Evolutionary conservation across 768 basidiomycete genomes (phyloP).

Genomic region (Tylopilus intermedius): DNA sequence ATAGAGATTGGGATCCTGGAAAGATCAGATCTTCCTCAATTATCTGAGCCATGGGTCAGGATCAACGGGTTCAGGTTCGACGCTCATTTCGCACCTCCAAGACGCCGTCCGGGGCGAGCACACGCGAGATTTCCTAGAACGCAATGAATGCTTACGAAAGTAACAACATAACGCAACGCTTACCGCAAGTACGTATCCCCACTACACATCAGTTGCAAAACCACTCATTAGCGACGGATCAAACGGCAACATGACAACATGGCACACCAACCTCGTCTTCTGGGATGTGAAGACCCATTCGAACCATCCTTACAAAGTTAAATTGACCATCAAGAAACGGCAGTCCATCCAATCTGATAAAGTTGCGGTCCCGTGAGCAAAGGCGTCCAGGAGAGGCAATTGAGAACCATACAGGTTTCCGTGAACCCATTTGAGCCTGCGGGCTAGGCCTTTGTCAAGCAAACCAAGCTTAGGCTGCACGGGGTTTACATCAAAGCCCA

Average conservation of each 20-base stretch:
- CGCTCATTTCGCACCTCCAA: conserved; percentile 49
- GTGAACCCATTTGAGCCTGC: conserved; percentile 60
- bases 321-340: conserved; percentile 57
- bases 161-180: conserved; percentile 12
- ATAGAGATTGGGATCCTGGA: conserved; percentile 36
- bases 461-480: conserved; percentile 48
- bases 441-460: conserved; percentile 37
- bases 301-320: conserved; percentile 60
- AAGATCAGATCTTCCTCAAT: conserved; percentile 74
- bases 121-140: conserved; percentile 59
- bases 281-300: conserved; percentile 63
- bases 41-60: conserved; percentile 38
- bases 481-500: conserved; percentile 54
- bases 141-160: conserved; percentile 13
- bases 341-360: conserved; percentile 54
- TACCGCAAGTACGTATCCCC: conserved; percentile 65
- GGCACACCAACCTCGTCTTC: conserved; percentile 56
- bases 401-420: conserved; percentile 53
- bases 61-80: background rate
- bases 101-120: conserved; percentile 56
- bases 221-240: conserved; percentile 13
- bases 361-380: conserved; percentile 2
- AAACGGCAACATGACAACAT: background rate
- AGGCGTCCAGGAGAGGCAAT: background rate
- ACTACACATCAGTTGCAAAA: conserved; percentile 34